Evolutionary conservation across 352 stramenopile genomes (phyloP).

Genomic region (Globisporangium megalacanthum): DNA sequence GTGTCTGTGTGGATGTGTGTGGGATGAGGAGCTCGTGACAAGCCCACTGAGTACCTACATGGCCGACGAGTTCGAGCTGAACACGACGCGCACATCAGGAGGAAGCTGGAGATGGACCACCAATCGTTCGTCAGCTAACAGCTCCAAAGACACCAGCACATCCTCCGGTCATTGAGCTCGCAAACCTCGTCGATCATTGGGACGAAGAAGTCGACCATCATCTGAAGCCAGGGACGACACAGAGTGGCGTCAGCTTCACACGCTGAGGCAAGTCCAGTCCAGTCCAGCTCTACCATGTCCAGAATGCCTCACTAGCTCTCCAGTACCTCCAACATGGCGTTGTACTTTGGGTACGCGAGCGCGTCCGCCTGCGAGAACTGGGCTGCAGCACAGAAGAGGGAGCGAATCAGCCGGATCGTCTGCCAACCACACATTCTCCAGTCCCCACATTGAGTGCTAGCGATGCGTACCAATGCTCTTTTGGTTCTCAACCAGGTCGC

Average conservation of each 20-base stretch:
- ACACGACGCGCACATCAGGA: constrained; percentile 64
- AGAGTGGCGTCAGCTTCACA: not conserved
- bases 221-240: constrained; percentile 18
- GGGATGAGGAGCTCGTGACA: not conserved
- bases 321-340: constrained; percentile 68
- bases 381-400: constrained; percentile 21
- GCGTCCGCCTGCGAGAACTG: constrained; percentile 83
- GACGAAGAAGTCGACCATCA: constrained; percentile 75
- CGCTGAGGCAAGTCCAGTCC: too few relatives aligned
- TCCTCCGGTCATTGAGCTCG: not conserved
- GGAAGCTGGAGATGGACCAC: constrained; percentile 31
- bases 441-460: not conserved
- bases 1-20: too few relatives aligned
- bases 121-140: not conserved
- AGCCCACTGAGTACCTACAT: constrained; percentile 15
- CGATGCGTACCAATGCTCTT: constrained; percentile 52
- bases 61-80: constrained; percentile 41
- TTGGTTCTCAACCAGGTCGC: constrained; percentile 72
- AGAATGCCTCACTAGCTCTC: too few relatives aligned
- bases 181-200: constrained; percentile 77
- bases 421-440: too few relatives aligned
- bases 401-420: not conserved
- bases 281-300: not conserved
- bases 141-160: not conserved
- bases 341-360: constrained; percentile 78